Evolutionary conservation across 306 rosid genomes (phyloP).

Genomic region (Notholithocarpus densiflorus): DNA sequence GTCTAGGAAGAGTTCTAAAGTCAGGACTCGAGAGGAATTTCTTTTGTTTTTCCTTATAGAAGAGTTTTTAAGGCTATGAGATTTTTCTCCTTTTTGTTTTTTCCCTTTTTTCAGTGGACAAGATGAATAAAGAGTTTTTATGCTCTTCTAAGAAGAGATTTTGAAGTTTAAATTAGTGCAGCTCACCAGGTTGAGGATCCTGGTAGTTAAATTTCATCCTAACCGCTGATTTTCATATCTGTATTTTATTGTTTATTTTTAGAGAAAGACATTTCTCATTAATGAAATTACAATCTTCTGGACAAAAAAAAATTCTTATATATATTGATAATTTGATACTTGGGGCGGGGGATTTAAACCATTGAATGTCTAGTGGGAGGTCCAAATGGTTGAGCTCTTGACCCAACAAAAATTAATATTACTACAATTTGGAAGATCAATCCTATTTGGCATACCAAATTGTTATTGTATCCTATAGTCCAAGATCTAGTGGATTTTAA

Average conservation of each 20-base stretch:
- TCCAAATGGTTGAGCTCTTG: background rate
- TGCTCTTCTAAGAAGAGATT: constrained; percentile 6
- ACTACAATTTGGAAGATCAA: background rate
- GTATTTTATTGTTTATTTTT: background rate
- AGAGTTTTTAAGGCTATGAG: constrained; percentile 17
- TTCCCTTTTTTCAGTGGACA: background rate
- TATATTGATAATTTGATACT: too few species aligned
- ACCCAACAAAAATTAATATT: background rate
- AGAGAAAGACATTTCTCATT: background rate
- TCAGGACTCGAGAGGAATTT: constrained; percentile 9
- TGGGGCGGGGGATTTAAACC: too few species aligned
- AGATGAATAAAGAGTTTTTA: background rate
- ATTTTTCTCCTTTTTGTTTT: constrained; percentile 15
- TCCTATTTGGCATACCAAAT: background rate
- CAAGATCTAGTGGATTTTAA: too few species aligned
- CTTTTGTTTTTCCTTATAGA: background rate
- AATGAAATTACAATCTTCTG: too few species aligned
- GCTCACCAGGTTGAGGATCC: background rate
- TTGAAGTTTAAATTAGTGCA: constrained; percentile 9
- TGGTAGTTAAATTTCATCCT: background rate
- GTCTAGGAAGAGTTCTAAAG: constrained; percentile 27
- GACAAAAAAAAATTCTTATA: too few species aligned
- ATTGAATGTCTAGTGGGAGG: too few species aligned
- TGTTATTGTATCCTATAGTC: background rate
- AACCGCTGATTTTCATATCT: background rate